A percentile compares a stretch with the other conserved stretches of the same genome.
Evolutionary conservation across 805 yeast genomes (phyloP).

Genomic region (Yarrowia divulgata): DNA sequence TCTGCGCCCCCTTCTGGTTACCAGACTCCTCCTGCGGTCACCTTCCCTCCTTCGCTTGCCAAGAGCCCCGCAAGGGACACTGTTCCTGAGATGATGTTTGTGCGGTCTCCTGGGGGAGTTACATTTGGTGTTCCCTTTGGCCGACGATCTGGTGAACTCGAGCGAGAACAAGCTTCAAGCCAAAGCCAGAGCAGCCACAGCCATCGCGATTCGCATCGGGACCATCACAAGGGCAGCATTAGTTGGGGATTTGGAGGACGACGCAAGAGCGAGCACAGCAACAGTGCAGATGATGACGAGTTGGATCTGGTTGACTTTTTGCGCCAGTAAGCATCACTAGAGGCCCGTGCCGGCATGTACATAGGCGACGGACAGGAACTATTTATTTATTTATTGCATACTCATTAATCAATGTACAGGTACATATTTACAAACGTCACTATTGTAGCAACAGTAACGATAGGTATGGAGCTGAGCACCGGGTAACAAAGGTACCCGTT

Average conservation of each 20-base stretch:
- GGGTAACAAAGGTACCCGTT: background rate
- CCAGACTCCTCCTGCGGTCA: background rate
- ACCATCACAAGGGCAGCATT: constrained; percentile 11
- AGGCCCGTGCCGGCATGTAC: background rate
- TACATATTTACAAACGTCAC: background rate
- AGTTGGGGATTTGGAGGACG: constrained; percentile 30
- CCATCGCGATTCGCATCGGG: background rate
- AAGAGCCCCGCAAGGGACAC: constrained; percentile 7
- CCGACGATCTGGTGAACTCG: constrained; percentile 1
- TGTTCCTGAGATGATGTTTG: constrained; percentile 30
- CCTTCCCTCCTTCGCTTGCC: background rate
- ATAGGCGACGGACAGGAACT: background rate
- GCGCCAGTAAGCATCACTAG: background rate
- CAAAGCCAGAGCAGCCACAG: background rate
- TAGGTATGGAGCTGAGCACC: background rate
- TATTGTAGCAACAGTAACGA: too few relatives aligned
- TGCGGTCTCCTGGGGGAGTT: constrained; percentile 26
- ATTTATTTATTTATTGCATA: constrained; percentile 34
- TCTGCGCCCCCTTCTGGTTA: background rate
- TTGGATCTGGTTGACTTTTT: constrained; percentile 61
- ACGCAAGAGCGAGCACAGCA: constrained; percentile 18
- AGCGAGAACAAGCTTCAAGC: background rate
- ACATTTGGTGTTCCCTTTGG: constrained; percentile 16
- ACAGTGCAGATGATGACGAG: constrained; percentile 34
- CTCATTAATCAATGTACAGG: background rate